These are phyloP conservation scores for Chrysochromulina tobinii DNA, from an alignment of 78 protist genomes.

Conservation along the genomic window DNA sequence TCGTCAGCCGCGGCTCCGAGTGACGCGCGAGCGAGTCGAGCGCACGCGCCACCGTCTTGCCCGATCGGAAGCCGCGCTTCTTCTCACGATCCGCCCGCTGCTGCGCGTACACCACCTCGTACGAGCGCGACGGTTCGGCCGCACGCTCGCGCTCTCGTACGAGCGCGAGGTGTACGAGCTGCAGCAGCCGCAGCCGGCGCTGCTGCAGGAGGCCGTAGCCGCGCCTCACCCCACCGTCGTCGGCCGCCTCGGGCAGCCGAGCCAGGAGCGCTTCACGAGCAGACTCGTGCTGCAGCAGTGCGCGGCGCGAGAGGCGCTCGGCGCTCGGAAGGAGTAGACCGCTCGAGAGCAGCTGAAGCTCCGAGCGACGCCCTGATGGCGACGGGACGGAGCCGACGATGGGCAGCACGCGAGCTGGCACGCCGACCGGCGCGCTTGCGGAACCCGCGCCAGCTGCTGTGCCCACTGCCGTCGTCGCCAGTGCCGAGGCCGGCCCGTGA, in stretches of 20 bases:
- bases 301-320: not conserved
- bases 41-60: not conserved
- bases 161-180: not conserved
- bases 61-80: not conserved
- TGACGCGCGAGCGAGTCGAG: not conserved
- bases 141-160: not conserved
- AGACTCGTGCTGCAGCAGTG: not conserved
- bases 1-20: not conserved
- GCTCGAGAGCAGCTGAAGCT: not conserved
- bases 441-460: too few species aligned
- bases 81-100: not conserved
- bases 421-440: too few species aligned
- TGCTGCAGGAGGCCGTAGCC: not conserved
- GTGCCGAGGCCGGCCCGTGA: not conserved
- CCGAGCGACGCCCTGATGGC: not conserved
- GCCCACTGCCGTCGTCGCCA: too few species aligned
- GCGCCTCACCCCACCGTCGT: not conserved
- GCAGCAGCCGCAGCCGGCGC: slow-evolving; percentile 7
- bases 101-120: not conserved
- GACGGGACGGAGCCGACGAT: too few species aligned
- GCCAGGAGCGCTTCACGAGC: not conserved
- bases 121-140: not conserved
- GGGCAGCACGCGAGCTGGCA: not conserved
- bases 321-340: not conserved
- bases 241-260: not conserved